Evolutionary conservation across 1,284 basidiomycete genomes (phyloP).

Genomic region (Microbotryum violaceum): DNA sequence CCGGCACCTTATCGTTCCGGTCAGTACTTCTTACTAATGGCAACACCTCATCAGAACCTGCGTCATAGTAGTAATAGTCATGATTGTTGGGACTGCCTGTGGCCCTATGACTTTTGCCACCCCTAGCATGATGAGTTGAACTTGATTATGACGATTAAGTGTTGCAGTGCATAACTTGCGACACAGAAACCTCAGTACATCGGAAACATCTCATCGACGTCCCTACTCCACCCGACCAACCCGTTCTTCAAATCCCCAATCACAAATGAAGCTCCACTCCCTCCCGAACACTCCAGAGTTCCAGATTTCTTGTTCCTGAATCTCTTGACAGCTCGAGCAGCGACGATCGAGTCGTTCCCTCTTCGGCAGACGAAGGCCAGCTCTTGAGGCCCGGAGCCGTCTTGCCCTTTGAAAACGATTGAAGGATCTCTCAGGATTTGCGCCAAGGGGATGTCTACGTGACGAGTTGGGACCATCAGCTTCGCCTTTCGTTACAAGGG

Average conservation of each 20-base stretch:
- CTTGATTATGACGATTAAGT: too few relatives aligned
- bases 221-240: constrained; percentile 39
- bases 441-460: constrained; percentile 59
- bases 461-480: background rate
- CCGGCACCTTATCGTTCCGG: too few relatives aligned
- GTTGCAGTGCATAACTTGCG: too few relatives aligned
- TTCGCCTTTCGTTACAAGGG: background rate
- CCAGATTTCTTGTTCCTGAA: constrained; percentile 24
- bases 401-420: constrained; percentile 24
- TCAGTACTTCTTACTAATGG: too few relatives aligned
- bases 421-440: constrained; percentile 55
- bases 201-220: constrained; percentile 2
- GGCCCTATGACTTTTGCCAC: too few relatives aligned
- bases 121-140: too few relatives aligned
- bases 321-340: constrained; percentile 56
- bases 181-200: background rate
- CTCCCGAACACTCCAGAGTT: constrained; percentile 5
- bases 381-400: constrained; percentile 2
- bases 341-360: constrained; percentile 89
- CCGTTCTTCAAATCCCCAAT: constrained; percentile 71
- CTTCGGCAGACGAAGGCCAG: constrained; percentile 64
- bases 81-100: too few relatives aligned
- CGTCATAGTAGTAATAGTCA: too few relatives aligned
- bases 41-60: too few relatives aligned
- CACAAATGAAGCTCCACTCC: constrained; percentile 33